phyloP scores from a whole-genome alignment of 2,329 filamentous ascomycete species.

The Tolypocladium cylindrosporum region DNA sequence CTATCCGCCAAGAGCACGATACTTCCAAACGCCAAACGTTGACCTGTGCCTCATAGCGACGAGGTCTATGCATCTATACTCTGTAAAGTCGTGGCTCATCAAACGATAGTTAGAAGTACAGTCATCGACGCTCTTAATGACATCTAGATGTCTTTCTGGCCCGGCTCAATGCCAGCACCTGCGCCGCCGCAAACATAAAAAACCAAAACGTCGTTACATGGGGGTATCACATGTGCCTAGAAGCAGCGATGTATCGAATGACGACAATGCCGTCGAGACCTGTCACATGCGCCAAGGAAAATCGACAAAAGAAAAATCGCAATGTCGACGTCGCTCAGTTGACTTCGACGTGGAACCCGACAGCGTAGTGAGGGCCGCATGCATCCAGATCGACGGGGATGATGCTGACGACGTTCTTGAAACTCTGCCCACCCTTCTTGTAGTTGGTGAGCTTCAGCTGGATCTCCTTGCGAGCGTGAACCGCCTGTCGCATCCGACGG shows the following conservation, averaged over 20 bases:
- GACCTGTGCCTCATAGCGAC: neutral
- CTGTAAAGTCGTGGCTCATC: neutral
- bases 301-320: neutral
- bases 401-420: conserved; percentile 78
- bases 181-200: neutral
- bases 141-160: neutral
- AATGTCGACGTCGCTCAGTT: conserved; percentile 16
- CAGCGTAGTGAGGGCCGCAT: conserved; percentile 57
- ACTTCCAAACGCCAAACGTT: neutral
- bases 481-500: conserved; percentile 37
- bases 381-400: conserved; percentile 66
- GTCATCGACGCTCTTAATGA: neutral
- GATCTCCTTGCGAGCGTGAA: conserved; percentile 34
- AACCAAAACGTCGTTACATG: neutral
- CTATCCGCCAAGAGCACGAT: neutral
- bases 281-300: neutral
- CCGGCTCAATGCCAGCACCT: neutral
- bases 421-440: conserved; percentile 66
- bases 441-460: conserved; percentile 62
- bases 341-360: conserved; percentile 72
- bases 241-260: neutral
- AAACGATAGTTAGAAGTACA: neutral
- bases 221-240: conserved; percentile 2
- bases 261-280: neutral
- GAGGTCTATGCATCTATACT: neutral